These are phyloP conservation scores for Saccharomyces hybrid DNA, from an alignment of 1,139 yeast species.

Conservation along the genomic window DNA sequence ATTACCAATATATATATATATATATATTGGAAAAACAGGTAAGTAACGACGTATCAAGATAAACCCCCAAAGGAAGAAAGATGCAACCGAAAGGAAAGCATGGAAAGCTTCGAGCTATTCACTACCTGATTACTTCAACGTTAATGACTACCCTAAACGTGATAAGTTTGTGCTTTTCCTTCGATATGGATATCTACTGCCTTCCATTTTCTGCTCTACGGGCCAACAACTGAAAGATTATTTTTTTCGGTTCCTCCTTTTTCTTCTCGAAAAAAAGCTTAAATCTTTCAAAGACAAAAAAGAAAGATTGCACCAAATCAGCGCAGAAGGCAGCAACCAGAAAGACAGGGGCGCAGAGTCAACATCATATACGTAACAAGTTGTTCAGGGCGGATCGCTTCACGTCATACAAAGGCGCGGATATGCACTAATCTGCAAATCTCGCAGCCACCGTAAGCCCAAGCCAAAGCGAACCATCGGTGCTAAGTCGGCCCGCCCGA, in stretches of 20 bases:
- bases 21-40: not conserved
- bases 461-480: not conserved
- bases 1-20: not conserved
- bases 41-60: not conserved
- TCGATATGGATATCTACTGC: not conserved
- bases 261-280: not conserved
- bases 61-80: not conserved
- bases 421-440: slow-evolving; percentile 1
- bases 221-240: not conserved
- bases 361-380: not conserved
- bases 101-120: not conserved
- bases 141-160: not conserved
- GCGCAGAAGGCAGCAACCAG: not conserved
- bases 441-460: not conserved
- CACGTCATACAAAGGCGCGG: slow-evolving; percentile 1
- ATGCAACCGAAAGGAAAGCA: slow-evolving; percentile 1
- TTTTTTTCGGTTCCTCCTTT: not conserved
- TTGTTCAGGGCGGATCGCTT: not conserved
- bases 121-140: not conserved
- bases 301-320: not conserved
- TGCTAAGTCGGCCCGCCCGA: not conserved
- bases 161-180: not conserved
- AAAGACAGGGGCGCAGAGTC: not conserved
- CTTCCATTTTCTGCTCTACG: not conserved
- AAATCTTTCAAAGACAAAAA: not conserved